Percentiles rank a stretch among this genome's conserved stretches.
Evolutionary conservation across 345 rosid genomes (phyloP).

Genomic region (Lumnitzera littorea): DNA sequence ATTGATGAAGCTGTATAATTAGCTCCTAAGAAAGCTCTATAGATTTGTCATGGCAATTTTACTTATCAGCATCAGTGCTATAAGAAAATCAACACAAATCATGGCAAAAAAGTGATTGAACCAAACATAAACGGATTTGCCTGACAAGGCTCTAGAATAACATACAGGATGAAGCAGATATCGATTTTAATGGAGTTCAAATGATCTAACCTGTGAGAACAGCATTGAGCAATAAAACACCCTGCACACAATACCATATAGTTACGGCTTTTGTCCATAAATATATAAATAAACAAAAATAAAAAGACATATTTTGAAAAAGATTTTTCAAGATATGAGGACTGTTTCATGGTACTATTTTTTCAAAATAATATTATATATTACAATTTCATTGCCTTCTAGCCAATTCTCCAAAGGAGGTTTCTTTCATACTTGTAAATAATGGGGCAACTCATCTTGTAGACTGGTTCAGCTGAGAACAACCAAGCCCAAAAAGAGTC

Average conservation of each 20-base stretch:
- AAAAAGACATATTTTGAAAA: no score
- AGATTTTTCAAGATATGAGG: no score
- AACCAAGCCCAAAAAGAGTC: no score
- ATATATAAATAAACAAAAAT: no score
- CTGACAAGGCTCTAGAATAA: background rate
- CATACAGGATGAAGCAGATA: no score
- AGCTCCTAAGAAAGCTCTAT: background rate
- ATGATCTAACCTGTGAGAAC: constrained; percentile 72
- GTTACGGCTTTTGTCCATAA: background rate
- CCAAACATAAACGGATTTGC: background rate
- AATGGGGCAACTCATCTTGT: no score
- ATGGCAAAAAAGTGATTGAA: background rate
- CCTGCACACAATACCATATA: constrained; percentile 31
- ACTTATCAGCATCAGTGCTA: background rate
- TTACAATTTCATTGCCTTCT: no score
- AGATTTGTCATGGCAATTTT: background rate
- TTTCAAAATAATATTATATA: no score
- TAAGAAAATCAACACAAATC: background rate
- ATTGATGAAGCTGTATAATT: background rate
- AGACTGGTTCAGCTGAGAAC: no score
- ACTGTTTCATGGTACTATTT: no score
- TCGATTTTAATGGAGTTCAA: background rate
- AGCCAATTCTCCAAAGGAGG: no score
- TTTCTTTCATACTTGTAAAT: no score
- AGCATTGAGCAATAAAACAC: constrained; percentile 81